Evolutionary conservation across 306 rosid species (phyloP).

Genomic region (Quercus dentata): DNA sequence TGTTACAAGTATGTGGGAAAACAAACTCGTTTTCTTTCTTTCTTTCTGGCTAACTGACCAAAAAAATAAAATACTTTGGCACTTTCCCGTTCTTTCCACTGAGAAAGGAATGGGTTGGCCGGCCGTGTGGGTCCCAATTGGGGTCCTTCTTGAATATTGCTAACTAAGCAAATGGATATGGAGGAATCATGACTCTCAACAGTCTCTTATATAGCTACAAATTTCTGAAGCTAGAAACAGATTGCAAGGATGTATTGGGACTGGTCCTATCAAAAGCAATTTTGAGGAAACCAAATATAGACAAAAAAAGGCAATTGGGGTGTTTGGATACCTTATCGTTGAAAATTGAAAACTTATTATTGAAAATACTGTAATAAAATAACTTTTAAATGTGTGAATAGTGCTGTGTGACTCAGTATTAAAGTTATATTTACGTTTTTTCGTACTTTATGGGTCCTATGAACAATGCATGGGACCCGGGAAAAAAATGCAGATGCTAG

Average conservation of each 20-base stretch:
- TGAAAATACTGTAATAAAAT: no score
- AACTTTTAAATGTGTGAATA: no score
- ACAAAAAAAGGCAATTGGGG: no score
- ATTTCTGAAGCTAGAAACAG: background rate
- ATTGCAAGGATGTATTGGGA: background rate
- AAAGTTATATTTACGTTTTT: no score
- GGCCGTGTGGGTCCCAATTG: constrained; percentile 17
- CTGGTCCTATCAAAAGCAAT: no score
- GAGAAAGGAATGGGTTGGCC: background rate
- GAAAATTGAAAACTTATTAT: no score
- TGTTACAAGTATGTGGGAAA: constrained; percentile 22
- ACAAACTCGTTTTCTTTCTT: background rate
- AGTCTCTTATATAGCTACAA: background rate
- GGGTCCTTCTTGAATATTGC: background rate
- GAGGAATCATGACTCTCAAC: background rate
- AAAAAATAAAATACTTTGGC: background rate
- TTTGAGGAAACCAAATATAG: no score
- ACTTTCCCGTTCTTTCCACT: background rate
- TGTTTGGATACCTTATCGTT: no score
- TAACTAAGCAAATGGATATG: constrained; percentile 1
- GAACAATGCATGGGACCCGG: no score
- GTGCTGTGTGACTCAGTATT: no score
- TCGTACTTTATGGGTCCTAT: no score
- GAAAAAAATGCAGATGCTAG: no score
- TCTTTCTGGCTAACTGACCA: background rate